phyloP scores from a whole-genome alignment of 495 filamentous ascomycete genomes.

The Recurvomyces mirabilis region DNA sequence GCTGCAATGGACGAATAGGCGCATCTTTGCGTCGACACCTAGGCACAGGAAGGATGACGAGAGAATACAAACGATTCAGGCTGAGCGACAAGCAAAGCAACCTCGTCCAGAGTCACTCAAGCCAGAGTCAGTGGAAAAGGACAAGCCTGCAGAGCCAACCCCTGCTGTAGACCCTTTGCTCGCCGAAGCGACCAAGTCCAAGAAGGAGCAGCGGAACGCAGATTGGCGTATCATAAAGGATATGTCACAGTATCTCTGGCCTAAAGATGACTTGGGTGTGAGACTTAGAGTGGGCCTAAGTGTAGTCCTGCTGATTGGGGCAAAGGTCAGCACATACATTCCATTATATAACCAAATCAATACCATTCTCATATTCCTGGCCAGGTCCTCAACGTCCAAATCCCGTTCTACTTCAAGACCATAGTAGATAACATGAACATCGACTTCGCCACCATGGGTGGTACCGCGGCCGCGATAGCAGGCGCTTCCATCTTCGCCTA shows the following conservation, averaged over 20 bases:
- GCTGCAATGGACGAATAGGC: background rate
- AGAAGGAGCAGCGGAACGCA: conserved; percentile 83
- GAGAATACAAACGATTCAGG: conserved; percentile 18
- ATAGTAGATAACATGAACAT: conserved; percentile 97
- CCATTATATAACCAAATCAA: background rate
- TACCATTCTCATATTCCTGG: conserved; percentile 17
- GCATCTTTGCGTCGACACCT: conserved; percentile 30
- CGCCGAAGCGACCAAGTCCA: conserved; percentile 44
- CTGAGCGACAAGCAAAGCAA: conserved; percentile 9
- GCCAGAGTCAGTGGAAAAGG: conserved; percentile 20
- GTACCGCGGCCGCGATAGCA: conserved; percentile 77
- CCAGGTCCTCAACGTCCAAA: conserved; percentile 84
- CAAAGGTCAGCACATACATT: conserved; percentile 47
- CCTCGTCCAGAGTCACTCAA: conserved; percentile 17
- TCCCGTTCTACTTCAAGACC: conserved; percentile 96
- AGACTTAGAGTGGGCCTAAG: conserved; percentile 75
- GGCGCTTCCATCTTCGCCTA: conserved; percentile 89
- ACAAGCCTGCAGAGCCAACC: conserved; percentile 24
- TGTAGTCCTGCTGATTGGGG: conserved; percentile 70
- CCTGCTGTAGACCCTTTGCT: conserved; percentile 40
- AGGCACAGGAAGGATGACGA: conserved; percentile 31
- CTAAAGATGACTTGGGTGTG: conserved; percentile 73
- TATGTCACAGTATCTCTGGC: conserved; percentile 96
- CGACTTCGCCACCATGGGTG: conserved; percentile 70
- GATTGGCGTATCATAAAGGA: conserved; percentile 99